Evolutionary conservation across 2,329 filamentous ascomycete genomes (phyloP).

Genomic region (Aspergillus carbonarius): DNA sequence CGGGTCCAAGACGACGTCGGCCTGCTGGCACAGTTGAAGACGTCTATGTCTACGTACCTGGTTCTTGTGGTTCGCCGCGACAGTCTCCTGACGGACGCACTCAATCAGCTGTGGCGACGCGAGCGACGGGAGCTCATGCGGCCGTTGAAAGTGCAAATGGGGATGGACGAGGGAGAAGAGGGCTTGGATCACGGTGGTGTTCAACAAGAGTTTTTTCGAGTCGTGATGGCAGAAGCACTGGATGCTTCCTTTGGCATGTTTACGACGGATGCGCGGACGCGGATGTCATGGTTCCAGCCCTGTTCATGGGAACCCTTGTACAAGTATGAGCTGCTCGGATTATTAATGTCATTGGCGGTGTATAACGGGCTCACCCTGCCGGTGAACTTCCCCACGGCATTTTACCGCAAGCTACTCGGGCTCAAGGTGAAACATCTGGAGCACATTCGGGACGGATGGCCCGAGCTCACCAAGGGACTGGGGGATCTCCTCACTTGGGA

Average conservation of each 20-base stretch:
- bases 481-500: slow-evolving; percentile 73
- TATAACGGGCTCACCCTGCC: slow-evolving; percentile 93
- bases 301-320: slow-evolving; percentile 78
- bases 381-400: slow-evolving; percentile 78
- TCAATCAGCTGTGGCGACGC: slow-evolving; percentile 86
- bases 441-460: slow-evolving; percentile 85
- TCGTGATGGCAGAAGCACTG: slow-evolving; percentile 77
- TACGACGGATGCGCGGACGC: slow-evolving; percentile 70
- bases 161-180: slow-evolving; percentile 78
- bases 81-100: slow-evolving; percentile 68
- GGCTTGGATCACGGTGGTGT: slow-evolving; percentile 93
- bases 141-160: slow-evolving; percentile 84
- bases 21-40: slow-evolving; percentile 63
- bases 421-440: slow-evolving; percentile 68
- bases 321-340: slow-evolving; percentile 85
- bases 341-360: slow-evolving; percentile 84
- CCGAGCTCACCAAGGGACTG: slow-evolving; percentile 72
- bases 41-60: slow-evolving; percentile 68
- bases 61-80: slow-evolving; percentile 68
- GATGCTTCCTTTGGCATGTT: slow-evolving; percentile 76
- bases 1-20: slow-evolving; percentile 58
- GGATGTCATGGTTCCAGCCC: slow-evolving; percentile 85
- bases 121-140: slow-evolving; percentile 78
- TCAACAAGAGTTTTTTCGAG: slow-evolving; percentile 91
- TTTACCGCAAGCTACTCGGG: slow-evolving; percentile 78